Evolutionary conservation across 2,329 filamentous ascomycete genomes (phyloP).

Genomic region (Paradendryphiella salina): DNA sequence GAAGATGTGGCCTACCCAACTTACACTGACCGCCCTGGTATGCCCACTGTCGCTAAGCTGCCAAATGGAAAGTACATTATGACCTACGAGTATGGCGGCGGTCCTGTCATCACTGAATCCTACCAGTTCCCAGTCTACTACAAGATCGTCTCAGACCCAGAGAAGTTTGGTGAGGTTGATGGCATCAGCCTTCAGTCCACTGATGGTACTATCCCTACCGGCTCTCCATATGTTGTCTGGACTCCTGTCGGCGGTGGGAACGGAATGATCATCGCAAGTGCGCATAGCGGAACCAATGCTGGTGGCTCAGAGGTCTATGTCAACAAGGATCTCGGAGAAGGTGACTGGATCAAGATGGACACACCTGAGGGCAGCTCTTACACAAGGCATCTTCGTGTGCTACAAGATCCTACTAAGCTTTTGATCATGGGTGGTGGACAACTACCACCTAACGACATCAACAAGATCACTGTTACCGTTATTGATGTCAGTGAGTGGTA

Average conservation of each 20-base stretch:
- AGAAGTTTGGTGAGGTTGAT: slow-evolving; percentile 50
- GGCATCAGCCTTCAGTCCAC: slow-evolving; percentile 50
- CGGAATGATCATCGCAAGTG: slow-evolving; percentile 56
- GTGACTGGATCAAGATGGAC: slow-evolving; percentile 51
- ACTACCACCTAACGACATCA: slow-evolving; percentile 40
- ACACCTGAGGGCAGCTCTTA: slow-evolving; percentile 52
- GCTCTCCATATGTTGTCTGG: slow-evolving; percentile 59
- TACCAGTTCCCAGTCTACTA: slow-evolving; percentile 58
- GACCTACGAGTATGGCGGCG: slow-evolving; percentile 65
- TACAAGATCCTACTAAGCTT: slow-evolving; percentile 47
- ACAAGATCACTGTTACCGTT: slow-evolving; percentile 38
- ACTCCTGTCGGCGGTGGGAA: slow-evolving; percentile 52
- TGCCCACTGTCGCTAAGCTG: slow-evolving; percentile 65
- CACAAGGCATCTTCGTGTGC: slow-evolving; percentile 52
- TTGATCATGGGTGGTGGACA: slow-evolving; percentile 50
- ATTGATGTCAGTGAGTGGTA: slow-evolving; percentile 36
- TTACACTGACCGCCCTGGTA: slow-evolving; percentile 68
- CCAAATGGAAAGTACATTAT: slow-evolving; percentile 65
- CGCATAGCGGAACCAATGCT: slow-evolving; percentile 32
- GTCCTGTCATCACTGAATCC: slow-evolving; percentile 38
- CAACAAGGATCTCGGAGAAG: slow-evolving; percentile 52
- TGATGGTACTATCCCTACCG: slow-evolving; percentile 52
- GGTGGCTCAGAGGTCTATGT: slow-evolving; percentile 50
- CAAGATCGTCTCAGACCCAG: slow-evolving; percentile 54
- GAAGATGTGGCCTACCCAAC: slow-evolving; percentile 66